Conservation (phyloP, 441 rosid species). For the Gossypium lobatum region DNA sequence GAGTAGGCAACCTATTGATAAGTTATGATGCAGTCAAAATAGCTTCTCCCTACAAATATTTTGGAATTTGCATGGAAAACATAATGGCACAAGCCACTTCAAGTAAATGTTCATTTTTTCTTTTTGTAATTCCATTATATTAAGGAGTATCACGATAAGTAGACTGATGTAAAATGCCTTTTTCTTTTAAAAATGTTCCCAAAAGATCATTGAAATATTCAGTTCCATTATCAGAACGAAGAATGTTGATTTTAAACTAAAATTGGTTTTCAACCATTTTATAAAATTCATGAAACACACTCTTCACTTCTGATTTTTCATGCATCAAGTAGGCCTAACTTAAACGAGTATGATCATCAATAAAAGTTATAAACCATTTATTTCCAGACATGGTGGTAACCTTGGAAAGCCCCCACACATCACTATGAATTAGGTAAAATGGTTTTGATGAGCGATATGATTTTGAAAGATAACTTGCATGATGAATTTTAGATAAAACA, state of each 20-base stretch:
- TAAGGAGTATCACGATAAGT: too few species aligned
- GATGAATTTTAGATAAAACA: not conserved
- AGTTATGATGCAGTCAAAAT: too few species aligned
- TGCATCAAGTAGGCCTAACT: not conserved
- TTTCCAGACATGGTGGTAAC: not conserved
- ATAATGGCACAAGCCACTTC: too few species aligned
- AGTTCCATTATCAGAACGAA: not conserved
- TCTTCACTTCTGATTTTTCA: not conserved
- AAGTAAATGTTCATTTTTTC: too few species aligned
- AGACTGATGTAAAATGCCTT: too few species aligned
- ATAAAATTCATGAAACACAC: not conserved
- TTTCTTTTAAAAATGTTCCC: too few species aligned
- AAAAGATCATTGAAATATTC: too few species aligned
- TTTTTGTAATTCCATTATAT: too few species aligned
- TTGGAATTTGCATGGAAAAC: too few species aligned
- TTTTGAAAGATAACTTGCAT: not conserved
- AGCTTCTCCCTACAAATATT: too few species aligned
- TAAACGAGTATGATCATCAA: not conserved
- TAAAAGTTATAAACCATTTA: not conserved
- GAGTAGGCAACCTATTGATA: too few species aligned
- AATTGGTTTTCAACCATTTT: not conserved
- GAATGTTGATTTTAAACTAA: not conserved
- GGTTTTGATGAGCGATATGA: not conserved
- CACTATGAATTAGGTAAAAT: too few species aligned
- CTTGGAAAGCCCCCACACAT: not conserved